Percentiles rank a stretch among this genome's conserved stretches.
phyloP scores from a whole-genome alignment of 331 rosid genomes.

The Malus hybrid region DNA sequence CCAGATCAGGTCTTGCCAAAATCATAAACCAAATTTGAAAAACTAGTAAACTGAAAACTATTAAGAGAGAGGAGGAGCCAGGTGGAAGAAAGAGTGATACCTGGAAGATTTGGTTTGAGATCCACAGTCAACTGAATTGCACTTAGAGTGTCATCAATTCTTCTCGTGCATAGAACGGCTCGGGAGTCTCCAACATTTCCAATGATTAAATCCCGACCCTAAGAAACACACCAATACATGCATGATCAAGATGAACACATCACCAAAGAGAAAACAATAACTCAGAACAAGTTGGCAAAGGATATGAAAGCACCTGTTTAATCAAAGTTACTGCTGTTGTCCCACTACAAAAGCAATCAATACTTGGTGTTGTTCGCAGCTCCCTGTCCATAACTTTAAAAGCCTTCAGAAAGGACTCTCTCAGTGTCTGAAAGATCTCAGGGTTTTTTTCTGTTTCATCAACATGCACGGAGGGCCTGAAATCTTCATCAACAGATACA shows the following conservation, averaged over 20 bases:
- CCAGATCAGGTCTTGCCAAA: neutral
- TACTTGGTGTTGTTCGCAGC: conserved; percentile 54
- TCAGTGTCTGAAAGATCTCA: conserved; percentile 63
- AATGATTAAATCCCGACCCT: conserved; percentile 75
- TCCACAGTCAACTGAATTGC: conserved; percentile 96
- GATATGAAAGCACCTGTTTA: conserved; percentile 58
- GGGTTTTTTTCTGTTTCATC: conserved; percentile 68
- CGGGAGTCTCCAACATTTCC: conserved; percentile 98
- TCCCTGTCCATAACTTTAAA: conserved; percentile 90
- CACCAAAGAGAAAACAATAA: neutral
- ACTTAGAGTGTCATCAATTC: conserved; percentile 45
- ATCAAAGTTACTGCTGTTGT: conserved; percentile 92
- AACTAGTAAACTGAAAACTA: neutral
- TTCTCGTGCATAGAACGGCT: conserved; percentile 89
- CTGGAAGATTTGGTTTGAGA: conserved; percentile 98
- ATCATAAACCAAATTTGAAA: neutral
- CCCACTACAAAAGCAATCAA: conserved; percentile 94
- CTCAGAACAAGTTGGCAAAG: conserved; percentile 2
- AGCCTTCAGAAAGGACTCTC: conserved; percentile 79
- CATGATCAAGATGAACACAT: conserved; percentile 12
- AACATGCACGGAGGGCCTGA: conserved; percentile 41
- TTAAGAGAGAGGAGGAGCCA: neutral
- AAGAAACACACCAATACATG: conserved; percentile 16
- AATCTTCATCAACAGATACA: conserved; percentile 64
- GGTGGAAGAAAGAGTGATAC: conserved; percentile 18